These are phyloP conservation scores for Penicillium coffeae DNA, from an alignment of 495 filamentous ascomycete genomes.

Conservation along the genomic window DNA sequence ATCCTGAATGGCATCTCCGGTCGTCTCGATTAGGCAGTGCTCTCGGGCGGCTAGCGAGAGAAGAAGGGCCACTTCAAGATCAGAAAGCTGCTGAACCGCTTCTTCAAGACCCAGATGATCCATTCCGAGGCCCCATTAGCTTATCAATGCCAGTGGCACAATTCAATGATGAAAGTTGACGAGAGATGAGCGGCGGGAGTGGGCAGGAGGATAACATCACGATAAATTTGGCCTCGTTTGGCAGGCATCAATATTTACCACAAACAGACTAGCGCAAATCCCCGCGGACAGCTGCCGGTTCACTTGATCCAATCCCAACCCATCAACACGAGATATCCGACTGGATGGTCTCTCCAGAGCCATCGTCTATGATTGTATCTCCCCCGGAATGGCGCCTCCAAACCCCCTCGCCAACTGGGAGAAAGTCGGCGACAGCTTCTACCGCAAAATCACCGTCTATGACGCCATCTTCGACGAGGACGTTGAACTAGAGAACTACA, in stretches of 20 bases:
- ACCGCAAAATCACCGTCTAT: slow-evolving; percentile 90
- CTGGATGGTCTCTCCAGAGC: slow-evolving; percentile 13
- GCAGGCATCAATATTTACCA: slow-evolving; percentile 6
- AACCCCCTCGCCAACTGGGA: slow-evolving; percentile 90
- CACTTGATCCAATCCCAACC: slow-evolving; percentile 11
- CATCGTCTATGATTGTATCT: slow-evolving; percentile 9
- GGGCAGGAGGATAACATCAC: too few relatives aligned
- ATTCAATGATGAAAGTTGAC: background rate
- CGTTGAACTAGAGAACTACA: slow-evolving; percentile 90
- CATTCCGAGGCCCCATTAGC: slow-evolving; percentile 42
- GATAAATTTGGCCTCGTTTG: slow-evolving; percentile 3
- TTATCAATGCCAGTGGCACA: background rate
- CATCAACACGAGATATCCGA: slow-evolving; percentile 20
- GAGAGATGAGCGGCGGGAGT: background rate
- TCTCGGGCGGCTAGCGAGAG: slow-evolving; percentile 74
- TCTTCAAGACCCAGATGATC: slow-evolving; percentile 56
- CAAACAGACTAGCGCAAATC: slow-evolving; percentile 14
- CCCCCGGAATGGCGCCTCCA: slow-evolving; percentile 36
- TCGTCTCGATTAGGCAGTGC: slow-evolving; percentile 84
- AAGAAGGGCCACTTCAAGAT: slow-evolving; percentile 82
- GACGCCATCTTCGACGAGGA: slow-evolving; percentile 87
- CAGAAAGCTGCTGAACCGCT: slow-evolving; percentile 70
- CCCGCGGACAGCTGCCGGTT: slow-evolving; percentile 4
- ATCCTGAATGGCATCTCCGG: slow-evolving; percentile 54
- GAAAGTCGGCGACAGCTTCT: slow-evolving; percentile 84